Evolutionary conservation across 805 yeast genomes (phyloP), one percentile per base, ranked within the genome.

Genomic region (Starmerella davenportii): DNA sequence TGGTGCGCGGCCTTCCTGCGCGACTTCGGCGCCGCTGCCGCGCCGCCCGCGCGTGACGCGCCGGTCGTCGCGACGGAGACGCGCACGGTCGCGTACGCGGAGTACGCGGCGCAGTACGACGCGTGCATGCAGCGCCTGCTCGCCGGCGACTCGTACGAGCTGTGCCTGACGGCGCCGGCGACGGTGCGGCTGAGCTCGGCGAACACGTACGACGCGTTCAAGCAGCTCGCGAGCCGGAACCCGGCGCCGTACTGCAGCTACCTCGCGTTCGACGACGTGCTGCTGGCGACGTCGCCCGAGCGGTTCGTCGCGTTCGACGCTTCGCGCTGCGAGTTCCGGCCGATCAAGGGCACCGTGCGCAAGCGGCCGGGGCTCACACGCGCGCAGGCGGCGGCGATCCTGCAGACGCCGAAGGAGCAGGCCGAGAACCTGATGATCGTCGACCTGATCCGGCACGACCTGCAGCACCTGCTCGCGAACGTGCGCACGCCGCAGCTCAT

Each of bases 401-500:
- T 87, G 34, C 69, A 75, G 38, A 76, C 92, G 1, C 90, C 92
- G 3, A 90, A 90, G 55, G 99, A 90, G 56, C 70, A 78, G 53
- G 98, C 94, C 0, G 99, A 90, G 54, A 90, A 90, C 48, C 62
- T 90, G 41, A 90, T 90, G 98, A 90, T 90, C 60, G 92, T 90
- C 5, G 99, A 90, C 56, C 60, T 90, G 41, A 92, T 90, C 35
- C 69, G 99, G 40, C 95, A 92, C 58, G 98, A 90, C 53, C 63
- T 90, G 35, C 74, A 72, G 51, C 73, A 74, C 47, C 62, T 81
- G 31, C 61, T 82, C 14, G 62, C 70, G 0, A 53, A 66, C 3
- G 95, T 92, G 3, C 51, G 63, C 5, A 93, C 85, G 1, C 61
- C 78, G 4, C 76, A 79, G 43, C 66, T 90, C 38, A 90, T 90